phyloP scores from a whole-genome alignment of 345 rosid species.

The Linum lewisii region DNA sequence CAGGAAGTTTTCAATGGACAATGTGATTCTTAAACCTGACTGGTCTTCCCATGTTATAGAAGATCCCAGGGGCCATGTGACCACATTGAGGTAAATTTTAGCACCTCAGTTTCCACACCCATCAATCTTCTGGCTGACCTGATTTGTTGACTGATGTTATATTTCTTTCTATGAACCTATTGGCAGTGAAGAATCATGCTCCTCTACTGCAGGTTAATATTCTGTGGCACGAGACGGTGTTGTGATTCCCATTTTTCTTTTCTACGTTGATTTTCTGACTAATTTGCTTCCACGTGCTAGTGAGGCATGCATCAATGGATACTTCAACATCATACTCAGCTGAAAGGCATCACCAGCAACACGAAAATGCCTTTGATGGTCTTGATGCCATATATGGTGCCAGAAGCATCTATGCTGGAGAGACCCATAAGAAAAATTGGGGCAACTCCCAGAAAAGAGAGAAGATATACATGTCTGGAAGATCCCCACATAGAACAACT shows the following conservation, averaged over 20 bases:
- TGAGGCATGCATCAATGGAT: constrained; percentile 27
- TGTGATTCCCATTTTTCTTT: constrained; percentile 5
- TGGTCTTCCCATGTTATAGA: constrained; percentile 30
- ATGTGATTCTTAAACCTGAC: constrained; percentile 24
- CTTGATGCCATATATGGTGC: constrained; percentile 17
- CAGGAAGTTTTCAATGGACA: constrained; percentile 21
- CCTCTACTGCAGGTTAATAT: constrained; percentile 66
- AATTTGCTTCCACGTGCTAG: constrained; percentile 25
- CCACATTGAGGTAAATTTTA: constrained; percentile 45
- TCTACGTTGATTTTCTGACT: background rate
- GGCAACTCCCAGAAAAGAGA: constrained; percentile 16
- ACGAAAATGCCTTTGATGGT: constrained; percentile 18
- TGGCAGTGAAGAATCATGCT: constrained; percentile 84
- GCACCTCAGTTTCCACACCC: constrained; percentile 2
- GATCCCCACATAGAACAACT: constrained; percentile 17
- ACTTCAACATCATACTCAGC: constrained; percentile 19
- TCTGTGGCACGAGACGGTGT: constrained; percentile 7
- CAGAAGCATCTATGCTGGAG: constrained; percentile 16
- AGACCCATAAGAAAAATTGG: constrained; percentile 15
- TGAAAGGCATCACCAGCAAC: constrained; percentile 24
- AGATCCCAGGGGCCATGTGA: constrained; percentile 40
- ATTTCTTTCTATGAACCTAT: constrained; percentile 13
- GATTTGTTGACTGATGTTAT: constrained; percentile 14
- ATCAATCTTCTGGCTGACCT: background rate
- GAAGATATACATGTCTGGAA: constrained; percentile 18